A percentile compares a stretch with the other conserved stretches of the same genome.
Evolutionary conservation across 352 stramenopile genomes (phyloP).

Genomic region (Halophytophthora polymorphica): DNA sequence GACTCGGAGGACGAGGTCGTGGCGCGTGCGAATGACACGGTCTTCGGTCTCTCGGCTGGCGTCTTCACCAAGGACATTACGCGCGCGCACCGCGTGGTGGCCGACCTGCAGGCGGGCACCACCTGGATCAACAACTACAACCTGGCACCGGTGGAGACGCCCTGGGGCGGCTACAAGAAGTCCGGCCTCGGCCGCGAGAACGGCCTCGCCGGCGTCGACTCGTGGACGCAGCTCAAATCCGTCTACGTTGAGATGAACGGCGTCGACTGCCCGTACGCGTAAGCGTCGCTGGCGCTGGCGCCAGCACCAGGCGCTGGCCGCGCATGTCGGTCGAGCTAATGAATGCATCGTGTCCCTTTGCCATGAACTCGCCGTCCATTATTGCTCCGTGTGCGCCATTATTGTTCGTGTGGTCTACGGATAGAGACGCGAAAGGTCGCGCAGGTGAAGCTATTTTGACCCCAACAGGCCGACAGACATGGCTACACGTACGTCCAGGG

Average conservation of each 20-base stretch:
- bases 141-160: constrained; percentile 75
- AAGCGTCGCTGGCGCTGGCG: too few relatives aligned
- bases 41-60: constrained; percentile 76
- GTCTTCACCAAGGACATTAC: constrained; percentile 86
- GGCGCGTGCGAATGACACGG: constrained; percentile 73
- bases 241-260: constrained; percentile 86
- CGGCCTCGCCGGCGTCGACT: constrained; percentile 74
- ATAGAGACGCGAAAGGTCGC: background rate
- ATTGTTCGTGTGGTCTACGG: too few relatives aligned
- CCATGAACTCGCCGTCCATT: too few relatives aligned
- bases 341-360: too few relatives aligned
- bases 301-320: too few relatives aligned
- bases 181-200: constrained; percentile 93
- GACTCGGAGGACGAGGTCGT: constrained; percentile 76
- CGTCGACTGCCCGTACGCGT: constrained; percentile 65
- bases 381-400: background rate
- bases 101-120: constrained; percentile 69
- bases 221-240: constrained; percentile 91
- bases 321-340: too few relatives aligned
- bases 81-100: constrained; percentile 72
- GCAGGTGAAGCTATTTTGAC: background rate
- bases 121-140: constrained; percentile 92
- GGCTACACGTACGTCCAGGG: background rate
- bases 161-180: constrained; percentile 91
- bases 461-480: background rate